Evolutionary conservation across 2,329 filamentous ascomycete species (phyloP).

Genomic region (Lachnellula subtilissima): DNA sequence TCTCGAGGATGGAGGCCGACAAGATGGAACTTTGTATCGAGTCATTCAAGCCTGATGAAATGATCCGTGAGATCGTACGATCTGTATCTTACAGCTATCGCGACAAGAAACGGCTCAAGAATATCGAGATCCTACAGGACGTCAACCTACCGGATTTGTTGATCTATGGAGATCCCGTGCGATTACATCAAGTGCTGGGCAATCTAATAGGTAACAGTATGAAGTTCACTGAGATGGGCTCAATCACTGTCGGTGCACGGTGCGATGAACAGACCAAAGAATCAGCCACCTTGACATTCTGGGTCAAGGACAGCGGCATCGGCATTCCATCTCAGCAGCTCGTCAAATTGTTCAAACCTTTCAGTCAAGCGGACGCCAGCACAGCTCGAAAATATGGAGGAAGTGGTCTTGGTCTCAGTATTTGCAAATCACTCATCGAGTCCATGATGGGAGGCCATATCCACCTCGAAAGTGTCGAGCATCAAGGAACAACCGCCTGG

Average conservation of each 20-base stretch:
- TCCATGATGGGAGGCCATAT: constrained; percentile 87
- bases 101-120: constrained; percentile 57
- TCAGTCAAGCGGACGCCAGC: constrained; percentile 87
- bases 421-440: constrained; percentile 91
- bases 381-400: constrained; percentile 89
- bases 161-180: constrained; percentile 62
- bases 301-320: constrained; percentile 85
- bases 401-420: constrained; percentile 84
- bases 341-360: constrained; percentile 83
- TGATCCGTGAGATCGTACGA: constrained; percentile 61
- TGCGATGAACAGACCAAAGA: constrained; percentile 67
- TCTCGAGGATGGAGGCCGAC: constrained; percentile 88
- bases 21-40: constrained; percentile 77
- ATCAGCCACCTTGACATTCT: constrained; percentile 72
- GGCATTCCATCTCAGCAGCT: constrained; percentile 80
- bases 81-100: constrained; percentile 62
- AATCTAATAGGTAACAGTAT: constrained; percentile 91
- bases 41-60: constrained; percentile 62
- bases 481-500: constrained; percentile 64
- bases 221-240: constrained; percentile 86
- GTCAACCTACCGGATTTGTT: constrained; percentile 66
- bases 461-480: constrained; percentile 71
- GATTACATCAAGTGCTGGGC: constrained; percentile 64
- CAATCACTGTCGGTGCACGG: constrained; percentile 75
- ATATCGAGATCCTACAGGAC: constrained; percentile 62